A percentile compares a stretch with the other conserved stretches of the same genome.
phyloP scores from a whole-genome alignment of 2,329 filamentous ascomycete genomes.

The Phaeoacremonium minimum region DNA sequence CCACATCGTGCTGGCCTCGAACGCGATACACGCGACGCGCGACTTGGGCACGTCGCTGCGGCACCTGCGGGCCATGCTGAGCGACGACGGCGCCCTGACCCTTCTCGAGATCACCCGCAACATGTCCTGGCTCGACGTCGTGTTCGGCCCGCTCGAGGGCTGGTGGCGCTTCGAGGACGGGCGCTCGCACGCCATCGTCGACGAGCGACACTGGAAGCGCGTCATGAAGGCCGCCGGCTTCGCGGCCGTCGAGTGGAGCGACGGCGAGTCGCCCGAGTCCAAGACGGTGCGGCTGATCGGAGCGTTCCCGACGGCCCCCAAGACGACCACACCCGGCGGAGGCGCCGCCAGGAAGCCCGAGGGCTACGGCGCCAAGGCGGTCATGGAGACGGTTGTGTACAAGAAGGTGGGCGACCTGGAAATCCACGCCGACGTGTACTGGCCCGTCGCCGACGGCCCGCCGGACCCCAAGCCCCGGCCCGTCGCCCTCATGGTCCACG shows the following conservation, averaged over 20 bases:
- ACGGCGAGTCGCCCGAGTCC: constrained; percentile 15
- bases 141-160: constrained; percentile 27
- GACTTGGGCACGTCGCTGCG: constrained; percentile 13
- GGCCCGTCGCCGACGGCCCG: too few species aligned
- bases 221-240: constrained; percentile 15
- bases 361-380: too few species aligned
- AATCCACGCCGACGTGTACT: constrained; percentile 27
- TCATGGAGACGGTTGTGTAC: constrained; percentile 13
- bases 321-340: background rate
- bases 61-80: constrained; percentile 20
- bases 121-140: constrained; percentile 22
- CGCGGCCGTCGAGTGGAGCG: constrained; percentile 17
- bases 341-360: background rate
- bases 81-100: constrained; percentile 19
- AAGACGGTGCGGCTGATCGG: constrained; percentile 18
- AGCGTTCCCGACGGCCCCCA: constrained; percentile 14
- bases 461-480: too few species aligned
- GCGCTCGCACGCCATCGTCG: constrained; percentile 14
- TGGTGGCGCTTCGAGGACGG: constrained; percentile 28
- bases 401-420: constrained; percentile 12
- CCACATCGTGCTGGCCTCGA: constrained; percentile 27
- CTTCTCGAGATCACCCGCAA: constrained; percentile 23
- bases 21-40: constrained; percentile 29
- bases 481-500: constrained; percentile 38
- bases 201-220: constrained; percentile 15